These are phyloP conservation scores for Sistotremastrum suecicum DNA, from an alignment of 768 basidiomycete genomes.

Conservation along the genomic window DNA sequence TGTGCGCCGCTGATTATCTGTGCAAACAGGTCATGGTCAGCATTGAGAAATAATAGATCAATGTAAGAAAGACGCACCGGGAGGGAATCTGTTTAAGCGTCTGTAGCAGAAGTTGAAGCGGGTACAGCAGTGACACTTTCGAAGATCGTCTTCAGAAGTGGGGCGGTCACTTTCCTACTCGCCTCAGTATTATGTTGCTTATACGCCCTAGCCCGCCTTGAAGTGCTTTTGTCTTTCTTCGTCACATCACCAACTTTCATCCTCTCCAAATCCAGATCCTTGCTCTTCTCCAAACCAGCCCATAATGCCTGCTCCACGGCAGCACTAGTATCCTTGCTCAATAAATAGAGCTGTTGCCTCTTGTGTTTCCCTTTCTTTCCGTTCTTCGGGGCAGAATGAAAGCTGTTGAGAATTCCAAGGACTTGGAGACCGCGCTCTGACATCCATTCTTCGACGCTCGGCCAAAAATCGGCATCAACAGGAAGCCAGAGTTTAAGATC, in stretches of 20 bases:
- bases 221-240: constrained; percentile 9
- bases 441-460: constrained; percentile 43
- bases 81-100: too few relatives aligned
- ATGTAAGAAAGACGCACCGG: too few relatives aligned
- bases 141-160: constrained; percentile 45
- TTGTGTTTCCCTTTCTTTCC: constrained; percentile 38
- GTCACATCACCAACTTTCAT: constrained; percentile 2
- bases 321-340: constrained; percentile 25
- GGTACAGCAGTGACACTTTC: constrained; percentile 19
- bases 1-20: too few relatives aligned
- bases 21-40: too few relatives aligned
- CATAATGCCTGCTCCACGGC: constrained; percentile 6
- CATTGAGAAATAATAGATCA: too few relatives aligned
- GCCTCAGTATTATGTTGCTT: constrained; percentile 49
- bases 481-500: constrained; percentile 43
- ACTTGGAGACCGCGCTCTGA: constrained; percentile 45
- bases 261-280: constrained; percentile 18
- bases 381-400: constrained; percentile 28
- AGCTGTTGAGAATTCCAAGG: constrained; percentile 73
- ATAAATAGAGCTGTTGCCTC: constrained; percentile 55
- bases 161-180: constrained; percentile 55
- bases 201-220: constrained; percentile 33
- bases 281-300: constrained; percentile 7
- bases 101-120: too few relatives aligned
- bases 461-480: constrained; percentile 26